These are phyloP conservation scores for Calonectria pauciramosa DNA, from an alignment of 2,329 filamentous ascomycete genomes.

Conservation along the genomic window DNA sequence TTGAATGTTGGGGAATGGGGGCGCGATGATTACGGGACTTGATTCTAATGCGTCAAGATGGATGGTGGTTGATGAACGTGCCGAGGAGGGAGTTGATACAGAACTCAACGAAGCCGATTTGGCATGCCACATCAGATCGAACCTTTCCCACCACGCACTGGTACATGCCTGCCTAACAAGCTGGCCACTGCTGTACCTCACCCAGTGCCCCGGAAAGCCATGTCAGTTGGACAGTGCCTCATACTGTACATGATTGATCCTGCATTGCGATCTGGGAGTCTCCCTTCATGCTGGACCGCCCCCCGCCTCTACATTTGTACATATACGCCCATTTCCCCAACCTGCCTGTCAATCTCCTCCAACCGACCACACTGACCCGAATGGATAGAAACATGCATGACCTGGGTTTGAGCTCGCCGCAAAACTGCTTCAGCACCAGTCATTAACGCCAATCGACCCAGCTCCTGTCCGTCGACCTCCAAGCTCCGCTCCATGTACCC, in stretches of 20 bases:
- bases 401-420: not conserved
- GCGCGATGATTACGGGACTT: constrained; percentile 17
- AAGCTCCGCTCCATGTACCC: not conserved
- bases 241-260: not conserved
- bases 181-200: not conserved
- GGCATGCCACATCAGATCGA: not conserved
- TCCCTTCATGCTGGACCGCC: not conserved
- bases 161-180: not conserved
- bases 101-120: not conserved
- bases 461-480: not conserved
- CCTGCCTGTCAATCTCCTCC: not conserved
- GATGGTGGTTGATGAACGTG: constrained; percentile 19
- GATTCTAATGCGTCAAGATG: constrained; percentile 12
- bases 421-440: not conserved
- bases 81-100: not conserved
- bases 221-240: not conserved
- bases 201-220: not conserved
- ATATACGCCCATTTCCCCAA: not conserved
- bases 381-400: not conserved
- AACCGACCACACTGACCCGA: not conserved
- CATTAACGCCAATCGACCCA: not conserved
- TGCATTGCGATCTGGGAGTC: not conserved
- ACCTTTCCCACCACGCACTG: not conserved
- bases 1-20: constrained; percentile 42
- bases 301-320: not conserved